These are phyloP conservation scores for Coemansia guatemalensis DNA, from an alignment of 192 early-diverging fungal genomes.

Conservation along the genomic window DNA sequence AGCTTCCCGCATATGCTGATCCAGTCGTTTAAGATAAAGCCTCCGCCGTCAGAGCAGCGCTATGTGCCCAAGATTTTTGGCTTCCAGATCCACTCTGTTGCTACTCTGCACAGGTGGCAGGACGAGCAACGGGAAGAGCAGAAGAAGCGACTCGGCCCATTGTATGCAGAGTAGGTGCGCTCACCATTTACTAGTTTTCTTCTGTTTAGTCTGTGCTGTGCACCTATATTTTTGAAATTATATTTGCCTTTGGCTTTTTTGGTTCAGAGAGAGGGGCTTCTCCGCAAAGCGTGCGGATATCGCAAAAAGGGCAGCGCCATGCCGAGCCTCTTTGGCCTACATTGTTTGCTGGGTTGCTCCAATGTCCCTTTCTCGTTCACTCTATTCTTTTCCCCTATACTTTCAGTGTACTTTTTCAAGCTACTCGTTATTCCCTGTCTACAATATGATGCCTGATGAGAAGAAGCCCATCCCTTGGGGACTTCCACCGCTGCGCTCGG, in stretches of 20 bases:
- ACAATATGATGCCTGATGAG: constrained; percentile 47
- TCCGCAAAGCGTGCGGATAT: neutral
- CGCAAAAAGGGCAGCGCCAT: neutral
- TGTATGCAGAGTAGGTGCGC: neutral
- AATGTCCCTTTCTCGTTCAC: neutral
- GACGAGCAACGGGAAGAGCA: constrained; percentile 79
- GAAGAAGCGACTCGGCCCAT: constrained; percentile 40
- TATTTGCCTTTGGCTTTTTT: neutral
- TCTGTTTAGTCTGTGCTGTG: neutral
- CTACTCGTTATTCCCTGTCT: constrained; percentile 4
- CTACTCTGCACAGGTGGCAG: constrained; percentile 89
- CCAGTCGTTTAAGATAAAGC: constrained; percentile 85
- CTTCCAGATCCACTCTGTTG: constrained; percentile 87
- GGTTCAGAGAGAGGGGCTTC: neutral
- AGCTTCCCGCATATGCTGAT: constrained; percentile 96
- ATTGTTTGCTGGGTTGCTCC: neutral
- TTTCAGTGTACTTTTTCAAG: neutral
- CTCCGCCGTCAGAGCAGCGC: constrained; percentile 73
- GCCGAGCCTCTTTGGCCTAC: neutral
- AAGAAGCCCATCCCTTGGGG: constrained; percentile 51
- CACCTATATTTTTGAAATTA: neutral
- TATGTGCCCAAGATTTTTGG: constrained; percentile 96
- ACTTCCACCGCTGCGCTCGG: constrained; percentile 45
- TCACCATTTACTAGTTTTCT: neutral
- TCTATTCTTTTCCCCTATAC: neutral